phyloP scores from a whole-genome alignment of 805 yeast species.

The Metschnikowia sp. region DNA sequence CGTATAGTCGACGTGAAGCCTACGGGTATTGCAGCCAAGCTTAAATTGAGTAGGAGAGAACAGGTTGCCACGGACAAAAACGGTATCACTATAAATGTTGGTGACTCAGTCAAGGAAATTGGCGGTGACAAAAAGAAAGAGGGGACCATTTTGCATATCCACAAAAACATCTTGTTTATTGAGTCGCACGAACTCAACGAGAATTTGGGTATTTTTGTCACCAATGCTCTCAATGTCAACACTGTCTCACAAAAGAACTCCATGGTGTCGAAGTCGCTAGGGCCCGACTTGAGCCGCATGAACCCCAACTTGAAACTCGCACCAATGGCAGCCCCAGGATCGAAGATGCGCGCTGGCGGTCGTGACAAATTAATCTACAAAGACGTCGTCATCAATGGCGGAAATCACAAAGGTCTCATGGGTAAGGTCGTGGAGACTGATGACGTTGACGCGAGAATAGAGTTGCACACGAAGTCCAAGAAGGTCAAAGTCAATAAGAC shows the following conservation, averaged over 20 bases:
- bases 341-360: conserved; percentile 56
- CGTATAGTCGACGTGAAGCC: conserved; percentile 69
- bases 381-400: conserved; percentile 79
- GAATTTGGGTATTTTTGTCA: conserved; percentile 88
- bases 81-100: conserved; percentile 82
- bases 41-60: conserved; percentile 60
- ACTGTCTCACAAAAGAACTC: conserved; percentile 85
- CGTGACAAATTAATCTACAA: conserved; percentile 80
- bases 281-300: conserved; percentile 76
- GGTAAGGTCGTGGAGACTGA: conserved; percentile 94
- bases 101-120: conserved; percentile 86
- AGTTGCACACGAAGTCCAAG: conserved; percentile 88
- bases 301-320: conserved; percentile 69
- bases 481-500: conserved; percentile 79
- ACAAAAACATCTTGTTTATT: conserved; percentile 73
- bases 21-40: conserved; percentile 75
- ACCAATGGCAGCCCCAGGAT: conserved; percentile 42
- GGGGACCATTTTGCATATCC: conserved; percentile 84
- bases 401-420: conserved; percentile 93
- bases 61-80: conserved; percentile 81
- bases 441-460: conserved; percentile 88
- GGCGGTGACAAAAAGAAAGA: conserved; percentile 77
- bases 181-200: conserved; percentile 77
- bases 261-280: conserved; percentile 49
- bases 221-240: conserved; percentile 68